A percentile compares a stretch with the other conserved stretches of the same genome.
These are phyloP conservation scores for Citrus cavaleriei DNA, from an alignment of 345 rosid genomes.

Conservation along the genomic window DNA sequence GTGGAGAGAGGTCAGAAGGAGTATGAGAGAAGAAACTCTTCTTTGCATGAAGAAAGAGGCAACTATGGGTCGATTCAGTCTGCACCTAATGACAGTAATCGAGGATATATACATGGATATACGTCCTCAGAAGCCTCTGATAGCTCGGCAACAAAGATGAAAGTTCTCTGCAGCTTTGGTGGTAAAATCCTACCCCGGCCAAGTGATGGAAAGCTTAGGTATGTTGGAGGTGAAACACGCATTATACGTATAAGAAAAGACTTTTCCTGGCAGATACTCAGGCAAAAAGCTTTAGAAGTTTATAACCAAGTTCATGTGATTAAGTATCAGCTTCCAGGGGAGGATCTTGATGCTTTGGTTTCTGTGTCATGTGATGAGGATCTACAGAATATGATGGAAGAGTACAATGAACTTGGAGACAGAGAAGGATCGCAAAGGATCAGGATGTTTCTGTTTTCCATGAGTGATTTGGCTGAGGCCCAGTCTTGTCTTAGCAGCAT, in stretches of 20 bases:
- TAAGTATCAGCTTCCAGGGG: conserved; percentile 95
- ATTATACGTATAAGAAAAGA: conserved; percentile 61
- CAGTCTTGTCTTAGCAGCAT: conserved; percentile 46
- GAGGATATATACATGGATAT: conserved; percentile 28
- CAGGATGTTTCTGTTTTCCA: conserved; percentile 70
- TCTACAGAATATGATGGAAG: conserved; percentile 88
- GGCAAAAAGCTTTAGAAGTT: conserved; percentile 55
- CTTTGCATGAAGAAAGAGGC: conserved; percentile 40
- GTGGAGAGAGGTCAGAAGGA: conserved; percentile 45
- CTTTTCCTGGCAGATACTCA: conserved; percentile 59
- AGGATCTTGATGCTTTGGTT: conserved; percentile 90
- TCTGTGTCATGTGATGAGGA: conserved; percentile 90
- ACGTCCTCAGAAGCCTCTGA: conserved; percentile 43
- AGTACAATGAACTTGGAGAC: conserved; percentile 56
- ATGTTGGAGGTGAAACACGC: conserved; percentile 88
- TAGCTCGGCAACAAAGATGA: conserved; percentile 45
- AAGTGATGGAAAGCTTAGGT: conserved; percentile 83
- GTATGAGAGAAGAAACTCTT: conserved; percentile 41
- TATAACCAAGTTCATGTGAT: conserved; percentile 59
- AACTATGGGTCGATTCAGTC: conserved; percentile 48
- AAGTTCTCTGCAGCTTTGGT: conserved; percentile 85
- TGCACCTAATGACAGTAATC: conserved; percentile 39
- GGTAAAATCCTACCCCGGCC: conserved; percentile 89
- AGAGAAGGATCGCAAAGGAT: conserved; percentile 57
- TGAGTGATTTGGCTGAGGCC: conserved; percentile 64